Conservation (phyloP, 2,329 filamentous ascomycete species). For the Coniella vitis region DNA sequence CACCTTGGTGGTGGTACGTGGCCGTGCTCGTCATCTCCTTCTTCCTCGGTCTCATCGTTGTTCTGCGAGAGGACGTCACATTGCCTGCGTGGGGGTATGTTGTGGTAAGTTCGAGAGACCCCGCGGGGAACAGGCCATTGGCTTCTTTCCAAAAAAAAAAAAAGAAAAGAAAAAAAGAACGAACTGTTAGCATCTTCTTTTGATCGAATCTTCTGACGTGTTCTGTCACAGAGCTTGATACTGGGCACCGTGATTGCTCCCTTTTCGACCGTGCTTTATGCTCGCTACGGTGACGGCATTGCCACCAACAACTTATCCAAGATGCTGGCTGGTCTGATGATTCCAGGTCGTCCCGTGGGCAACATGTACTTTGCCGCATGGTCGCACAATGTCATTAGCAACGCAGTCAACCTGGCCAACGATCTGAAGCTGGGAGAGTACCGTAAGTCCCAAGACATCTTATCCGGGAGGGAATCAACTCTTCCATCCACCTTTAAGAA, state of each 20-base stretch:
- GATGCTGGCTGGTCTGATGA: constrained; percentile 45
- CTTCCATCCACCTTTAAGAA: no score
- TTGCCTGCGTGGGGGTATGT: constrained; percentile 42
- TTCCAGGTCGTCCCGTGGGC: constrained; percentile 44
- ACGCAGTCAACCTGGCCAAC: constrained; percentile 41
- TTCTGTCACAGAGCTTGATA: constrained; percentile 23
- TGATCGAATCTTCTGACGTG: background rate
- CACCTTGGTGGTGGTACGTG: constrained; percentile 42
- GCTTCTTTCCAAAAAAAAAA: no score
- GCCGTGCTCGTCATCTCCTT: constrained; percentile 36
- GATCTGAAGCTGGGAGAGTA: constrained; percentile 56
- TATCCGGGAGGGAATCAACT: no score
- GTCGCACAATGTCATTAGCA: constrained; percentile 50
- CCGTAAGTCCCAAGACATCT: constrained; percentile 30
- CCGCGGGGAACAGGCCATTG: no score
- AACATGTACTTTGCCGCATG: constrained; percentile 54
- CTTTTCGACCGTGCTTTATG: constrained; percentile 42
- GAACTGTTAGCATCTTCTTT: no score
- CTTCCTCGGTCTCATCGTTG: constrained; percentile 38
- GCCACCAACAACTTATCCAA: constrained; percentile 53
- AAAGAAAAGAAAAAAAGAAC: no score
- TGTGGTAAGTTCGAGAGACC: constrained; percentile 30
- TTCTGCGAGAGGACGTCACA: constrained; percentile 38
- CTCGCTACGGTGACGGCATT: constrained; percentile 49
- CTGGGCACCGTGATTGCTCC: constrained; percentile 43